Percentiles rank a stretch among this genome's conserved stretches.
Evolutionary conservation across 768 basidiomycete genomes (phyloP).

Genomic region (Asterophora lycoperdoides): DNA sequence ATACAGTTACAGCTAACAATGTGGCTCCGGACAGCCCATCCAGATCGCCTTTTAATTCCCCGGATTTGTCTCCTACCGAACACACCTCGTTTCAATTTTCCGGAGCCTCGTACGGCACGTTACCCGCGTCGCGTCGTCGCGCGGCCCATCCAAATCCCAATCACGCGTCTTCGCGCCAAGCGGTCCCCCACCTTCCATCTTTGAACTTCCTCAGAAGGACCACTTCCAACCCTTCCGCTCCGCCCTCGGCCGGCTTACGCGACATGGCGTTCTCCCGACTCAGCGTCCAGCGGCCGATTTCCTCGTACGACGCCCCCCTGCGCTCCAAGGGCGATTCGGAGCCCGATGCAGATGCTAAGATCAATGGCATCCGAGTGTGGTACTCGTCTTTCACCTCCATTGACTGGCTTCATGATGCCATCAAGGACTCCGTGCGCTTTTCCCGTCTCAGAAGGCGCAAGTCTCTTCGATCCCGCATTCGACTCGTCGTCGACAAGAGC

Average conservation of each 20-base stretch:
- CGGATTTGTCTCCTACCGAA: conserved; percentile 27
- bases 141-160: conserved; percentile 23
- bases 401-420: conserved; percentile 95
- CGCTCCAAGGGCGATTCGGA: conserved; percentile 33
- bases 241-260: conserved; percentile 35
- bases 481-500: conserved; percentile 66
- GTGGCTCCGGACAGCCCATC: conserved; percentile 6
- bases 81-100: conserved; percentile 29
- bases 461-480: conserved; percentile 63
- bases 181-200: conserved; percentile 33
- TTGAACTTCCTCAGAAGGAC: conserved; percentile 30
- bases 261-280: conserved; percentile 39
- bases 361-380: conserved; percentile 89
- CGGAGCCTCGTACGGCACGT: conserved; percentile 53
- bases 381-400: conserved; percentile 88
- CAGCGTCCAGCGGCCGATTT: conserved; percentile 57
- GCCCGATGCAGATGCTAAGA: conserved; percentile 54
- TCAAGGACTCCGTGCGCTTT: conserved; percentile 87
- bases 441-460: conserved; percentile 65
- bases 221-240: conserved; percentile 34
- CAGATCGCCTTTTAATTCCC: background rate
- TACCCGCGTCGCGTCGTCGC: conserved; percentile 29
- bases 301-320: conserved; percentile 64
- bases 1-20: conserved; percentile 3
- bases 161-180: conserved; percentile 29